phyloP scores from a whole-genome alignment of 2,329 filamentous ascomycete genomes.

The Fusarium sp. region DNA sequence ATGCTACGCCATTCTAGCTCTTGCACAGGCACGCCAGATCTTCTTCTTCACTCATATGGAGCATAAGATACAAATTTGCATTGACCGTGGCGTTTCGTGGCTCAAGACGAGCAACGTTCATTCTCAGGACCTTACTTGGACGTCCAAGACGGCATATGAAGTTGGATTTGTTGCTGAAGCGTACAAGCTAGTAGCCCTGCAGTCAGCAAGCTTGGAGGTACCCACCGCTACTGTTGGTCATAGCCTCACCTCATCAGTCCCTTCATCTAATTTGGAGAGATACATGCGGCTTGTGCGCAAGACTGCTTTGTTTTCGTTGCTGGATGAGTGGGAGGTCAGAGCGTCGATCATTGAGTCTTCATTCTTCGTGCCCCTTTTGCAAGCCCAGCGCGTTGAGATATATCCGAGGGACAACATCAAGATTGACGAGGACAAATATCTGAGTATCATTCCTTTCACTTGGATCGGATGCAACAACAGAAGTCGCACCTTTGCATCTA shows the following conservation, averaged over 20 bases:
- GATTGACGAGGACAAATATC: neutral
- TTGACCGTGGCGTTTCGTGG: neutral
- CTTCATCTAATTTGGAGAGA: neutral
- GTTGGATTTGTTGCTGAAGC: neutral
- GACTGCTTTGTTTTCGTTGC: neutral
- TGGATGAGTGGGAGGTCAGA: neutral
- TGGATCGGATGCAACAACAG: slow-evolving; percentile 1
- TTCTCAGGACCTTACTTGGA: neutral
- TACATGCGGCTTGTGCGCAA: neutral
- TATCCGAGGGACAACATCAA: neutral
- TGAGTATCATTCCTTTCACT: neutral
- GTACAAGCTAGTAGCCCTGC: neutral
- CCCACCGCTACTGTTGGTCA: neutral
- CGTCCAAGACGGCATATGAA: neutral
- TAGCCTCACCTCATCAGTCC: neutral
- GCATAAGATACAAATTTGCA: neutral
- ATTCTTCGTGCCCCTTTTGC: neutral
- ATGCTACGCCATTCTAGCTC: neutral
- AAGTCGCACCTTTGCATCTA: neutral
- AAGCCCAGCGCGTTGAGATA: neutral
- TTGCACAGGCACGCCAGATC: neutral
- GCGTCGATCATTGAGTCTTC: neutral
- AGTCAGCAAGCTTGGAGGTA: too few relatives aligned
- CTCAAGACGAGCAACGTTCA: fast-evolving
- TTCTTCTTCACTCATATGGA: neutral